Percentiles rank a stretch among this genome's conserved stretches.
These are phyloP conservation scores for Tricladium varicosporioides DNA, from an alignment of 2,329 filamentous ascomycete species.

Conservation along the genomic window DNA sequence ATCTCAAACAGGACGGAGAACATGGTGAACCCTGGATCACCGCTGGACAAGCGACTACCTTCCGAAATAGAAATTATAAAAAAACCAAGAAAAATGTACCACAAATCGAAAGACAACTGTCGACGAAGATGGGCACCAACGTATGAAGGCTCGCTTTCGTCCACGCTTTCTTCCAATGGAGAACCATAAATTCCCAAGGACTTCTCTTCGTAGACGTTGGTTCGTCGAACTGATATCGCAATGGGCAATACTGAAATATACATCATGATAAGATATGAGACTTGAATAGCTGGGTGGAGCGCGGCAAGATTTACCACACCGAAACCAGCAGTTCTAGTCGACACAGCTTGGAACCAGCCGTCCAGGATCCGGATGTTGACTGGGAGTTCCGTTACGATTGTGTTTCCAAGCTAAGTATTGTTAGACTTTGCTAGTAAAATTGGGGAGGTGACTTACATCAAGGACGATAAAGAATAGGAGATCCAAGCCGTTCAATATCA, in stretches of 20 bases:
- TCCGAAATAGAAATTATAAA: slow-evolving; percentile 93
- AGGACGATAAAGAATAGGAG: slow-evolving; percentile 89
- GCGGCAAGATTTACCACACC: slow-evolving; percentile 73
- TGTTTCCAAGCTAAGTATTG: slow-evolving; percentile 62
- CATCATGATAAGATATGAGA: slow-evolving; percentile 98
- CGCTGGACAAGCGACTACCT: slow-evolving; percentile 63
- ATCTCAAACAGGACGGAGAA: slow-evolving; percentile 79
- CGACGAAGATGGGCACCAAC: slow-evolving; percentile 87
- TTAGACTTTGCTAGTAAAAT: slow-evolving; percentile 14
- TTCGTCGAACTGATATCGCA: slow-evolving; percentile 88
- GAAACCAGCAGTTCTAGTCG: slow-evolving; percentile 90
- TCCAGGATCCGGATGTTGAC: slow-evolving; percentile 76
- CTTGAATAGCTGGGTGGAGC: slow-evolving; percentile 87
- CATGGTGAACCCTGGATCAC: slow-evolving; percentile 59
- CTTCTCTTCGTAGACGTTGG: slow-evolving; percentile 95
- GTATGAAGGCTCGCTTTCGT: slow-evolving; percentile 68
- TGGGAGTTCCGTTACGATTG: slow-evolving; percentile 65
- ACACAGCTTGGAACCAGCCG: slow-evolving; percentile 85
- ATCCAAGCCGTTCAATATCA: slow-evolving; percentile 80
- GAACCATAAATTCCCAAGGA: slow-evolving; percentile 71
- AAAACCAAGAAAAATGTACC: slow-evolving; percentile 92
- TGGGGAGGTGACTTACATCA: slow-evolving; percentile 59
- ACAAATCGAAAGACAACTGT: slow-evolving; percentile 94
- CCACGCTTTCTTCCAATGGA: slow-evolving; percentile 45
- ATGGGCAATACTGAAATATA: slow-evolving; percentile 98